Conservation (phyloP, 768 basidiomycete species). For the Stropharia rugosoannulata region DNA sequence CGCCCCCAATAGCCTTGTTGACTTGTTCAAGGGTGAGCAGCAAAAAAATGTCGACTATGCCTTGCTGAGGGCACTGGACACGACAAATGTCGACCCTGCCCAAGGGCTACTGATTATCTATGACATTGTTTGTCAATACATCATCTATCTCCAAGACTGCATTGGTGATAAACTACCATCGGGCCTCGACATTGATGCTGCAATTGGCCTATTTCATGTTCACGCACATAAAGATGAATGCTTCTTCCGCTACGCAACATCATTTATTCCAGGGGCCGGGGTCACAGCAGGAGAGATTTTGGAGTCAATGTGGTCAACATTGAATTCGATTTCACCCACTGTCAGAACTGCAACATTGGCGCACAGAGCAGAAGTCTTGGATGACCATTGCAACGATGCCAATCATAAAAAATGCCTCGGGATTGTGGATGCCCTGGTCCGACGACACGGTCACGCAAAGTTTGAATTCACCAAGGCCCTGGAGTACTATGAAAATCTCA, state of each 20-base stretch:
- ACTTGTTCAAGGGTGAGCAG: conserved; percentile 11
- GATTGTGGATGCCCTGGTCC: conserved; percentile 13
- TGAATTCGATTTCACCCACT: too few relatives aligned
- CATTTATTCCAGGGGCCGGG: conserved; percentile 10
- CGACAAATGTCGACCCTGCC: conserved; percentile 4
- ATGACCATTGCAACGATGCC: conserved; percentile 21
- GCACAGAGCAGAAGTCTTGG: conserved; percentile 17
- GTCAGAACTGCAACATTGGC: too few relatives aligned
- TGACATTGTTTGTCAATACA: conserved; percentile 19
- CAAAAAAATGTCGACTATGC: conserved; percentile 16
- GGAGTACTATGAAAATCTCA: too few relatives aligned
- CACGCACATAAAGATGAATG: conserved; percentile 24
- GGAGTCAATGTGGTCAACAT: too few relatives aligned
- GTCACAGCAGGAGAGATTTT: conserved; percentile 17
- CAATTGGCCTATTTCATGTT: conserved; percentile 23
- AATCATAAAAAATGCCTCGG: conserved; percentile 23
- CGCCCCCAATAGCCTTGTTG: background rate
- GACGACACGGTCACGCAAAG: background rate
- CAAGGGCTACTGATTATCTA: conserved; percentile 7
- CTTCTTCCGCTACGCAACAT: conserved; percentile 17
- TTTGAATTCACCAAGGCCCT: background rate
- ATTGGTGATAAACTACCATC: conserved; percentile 5
- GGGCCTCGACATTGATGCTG: background rate
- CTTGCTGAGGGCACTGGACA: conserved; percentile 8
- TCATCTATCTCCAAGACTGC: conserved; percentile 2